Evolutionary conservation across 106 monocot genomes (phyloP).

Genomic region (Vanilla planifolia): DNA sequence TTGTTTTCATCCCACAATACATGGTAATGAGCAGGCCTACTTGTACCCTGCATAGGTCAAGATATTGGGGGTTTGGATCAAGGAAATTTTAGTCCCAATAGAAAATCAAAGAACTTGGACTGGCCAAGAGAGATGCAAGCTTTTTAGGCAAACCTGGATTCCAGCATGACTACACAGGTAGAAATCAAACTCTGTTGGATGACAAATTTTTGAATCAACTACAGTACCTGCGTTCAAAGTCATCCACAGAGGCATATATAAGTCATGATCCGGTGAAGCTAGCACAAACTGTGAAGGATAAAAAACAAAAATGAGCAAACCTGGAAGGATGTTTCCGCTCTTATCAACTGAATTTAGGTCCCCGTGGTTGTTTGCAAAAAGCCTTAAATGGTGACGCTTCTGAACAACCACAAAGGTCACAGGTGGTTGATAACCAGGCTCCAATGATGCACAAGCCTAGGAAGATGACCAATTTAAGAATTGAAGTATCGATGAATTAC

Average conservation of each 20-base stretch:
- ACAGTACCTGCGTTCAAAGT: constrained; percentile 38
- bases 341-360: constrained; percentile 38
- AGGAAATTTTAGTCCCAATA: neutral
- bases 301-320: constrained; percentile 13
- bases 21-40: constrained; percentile 8
- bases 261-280: too few species aligned
- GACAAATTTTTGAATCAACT: constrained; percentile 60
- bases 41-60: constrained; percentile 1
- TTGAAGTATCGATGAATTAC: neutral
- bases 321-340: constrained; percentile 76
- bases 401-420: constrained; percentile 82
- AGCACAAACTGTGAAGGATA: neutral
- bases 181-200: constrained; percentile 69
- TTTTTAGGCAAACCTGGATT: constrained; percentile 23
- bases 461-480: too few species aligned
- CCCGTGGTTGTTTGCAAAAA: constrained; percentile 53
- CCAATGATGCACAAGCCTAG: constrained; percentile 71
- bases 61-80: neutral
- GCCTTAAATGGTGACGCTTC: constrained; percentile 63
- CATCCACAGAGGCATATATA: neutral
- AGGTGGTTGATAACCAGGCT: constrained; percentile 58
- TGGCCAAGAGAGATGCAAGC: neutral
- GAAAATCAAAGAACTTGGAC: neutral
- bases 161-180: constrained; percentile 73
- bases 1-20: constrained; percentile 17